These are phyloP conservation scores for Jamesozyma piceae DNA, from an alignment of 805 yeast species.

Conservation along the genomic window DNA sequence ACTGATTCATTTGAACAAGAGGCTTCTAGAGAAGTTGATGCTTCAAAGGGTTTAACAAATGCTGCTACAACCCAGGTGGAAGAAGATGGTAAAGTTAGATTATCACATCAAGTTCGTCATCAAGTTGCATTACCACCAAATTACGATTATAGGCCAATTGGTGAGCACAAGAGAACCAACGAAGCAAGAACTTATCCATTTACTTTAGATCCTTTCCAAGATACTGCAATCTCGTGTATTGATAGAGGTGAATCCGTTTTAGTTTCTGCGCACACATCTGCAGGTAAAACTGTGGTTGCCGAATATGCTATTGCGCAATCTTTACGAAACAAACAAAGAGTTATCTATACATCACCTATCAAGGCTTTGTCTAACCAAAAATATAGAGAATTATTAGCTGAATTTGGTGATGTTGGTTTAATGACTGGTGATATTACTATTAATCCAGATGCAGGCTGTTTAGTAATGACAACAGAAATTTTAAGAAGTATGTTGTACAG, in stretches of 20 bases:
- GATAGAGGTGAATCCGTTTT: constrained; percentile 90
- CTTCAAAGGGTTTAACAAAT: constrained; percentile 59
- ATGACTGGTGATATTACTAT: constrained; percentile 99
- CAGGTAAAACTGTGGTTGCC: constrained; percentile 95
- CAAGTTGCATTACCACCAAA: constrained; percentile 95
- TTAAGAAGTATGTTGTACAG: constrained; percentile 91
- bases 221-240: constrained; percentile 90
- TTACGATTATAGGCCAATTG: constrained; percentile 79
- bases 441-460: constrained; percentile 95
- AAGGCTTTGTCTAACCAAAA: constrained; percentile 92
- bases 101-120: constrained; percentile 91
- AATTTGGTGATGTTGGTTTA: constrained; percentile 92
- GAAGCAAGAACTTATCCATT: constrained; percentile 92
- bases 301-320: constrained; percentile 96
- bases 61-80: constrained; percentile 31
- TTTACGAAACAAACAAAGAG: constrained; percentile 83
- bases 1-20: constrained; percentile 83
- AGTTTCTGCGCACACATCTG: constrained; percentile 96
- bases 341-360: constrained; percentile 90
- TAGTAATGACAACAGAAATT: constrained; percentile 98
- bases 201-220: constrained; percentile 93
- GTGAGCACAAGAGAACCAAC: constrained; percentile 65
- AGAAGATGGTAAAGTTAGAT: constrained; percentile 48
- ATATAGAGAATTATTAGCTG: constrained; percentile 83
- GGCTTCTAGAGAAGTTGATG: constrained; percentile 81